Percentiles rank a stretch among this genome's conserved stretches.
Conservation (phyloP, 768 basidiomycete species). For the Dendrothele bispora region DNA sequence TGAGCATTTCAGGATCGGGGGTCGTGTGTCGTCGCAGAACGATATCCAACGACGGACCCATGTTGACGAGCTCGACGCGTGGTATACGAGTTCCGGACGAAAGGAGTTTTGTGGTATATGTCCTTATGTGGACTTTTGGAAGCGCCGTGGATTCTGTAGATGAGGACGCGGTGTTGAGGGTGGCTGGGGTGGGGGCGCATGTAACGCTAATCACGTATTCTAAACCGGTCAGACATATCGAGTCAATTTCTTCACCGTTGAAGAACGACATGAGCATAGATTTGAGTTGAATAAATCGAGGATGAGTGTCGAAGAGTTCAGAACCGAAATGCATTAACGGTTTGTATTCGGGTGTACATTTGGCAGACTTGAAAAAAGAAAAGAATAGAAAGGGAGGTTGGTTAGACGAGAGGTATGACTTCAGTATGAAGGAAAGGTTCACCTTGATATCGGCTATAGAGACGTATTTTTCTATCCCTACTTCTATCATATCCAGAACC, state of each 20-base stretch:
- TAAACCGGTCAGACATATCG: constrained; percentile 79
- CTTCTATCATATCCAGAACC: constrained; percentile 93
- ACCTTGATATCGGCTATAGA: constrained; percentile 87
- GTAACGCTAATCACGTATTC: constrained; percentile 88
- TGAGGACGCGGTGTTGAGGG: constrained; percentile 44
- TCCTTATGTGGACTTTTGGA: constrained; percentile 86
- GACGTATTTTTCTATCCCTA: constrained; percentile 81
- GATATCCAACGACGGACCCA: constrained; percentile 92
- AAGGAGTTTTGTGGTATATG: constrained; percentile 75
- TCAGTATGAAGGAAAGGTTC: no score
- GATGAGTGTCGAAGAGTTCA: constrained; percentile 92
- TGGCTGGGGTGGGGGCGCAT: constrained; percentile 61
- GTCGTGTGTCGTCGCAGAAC: constrained; percentile 69
- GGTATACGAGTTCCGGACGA: constrained; percentile 81
- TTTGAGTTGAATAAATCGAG: constrained; percentile 89
- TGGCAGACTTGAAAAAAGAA: constrained; percentile 63
- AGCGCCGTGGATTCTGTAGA: constrained; percentile 42
- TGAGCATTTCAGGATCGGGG: constrained; percentile 78
- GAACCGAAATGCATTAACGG: constrained; percentile 96
- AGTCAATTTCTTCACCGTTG: constrained; percentile 83
- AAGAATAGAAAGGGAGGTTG: not conserved
- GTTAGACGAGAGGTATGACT: no score
- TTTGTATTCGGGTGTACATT: constrained; percentile 86
- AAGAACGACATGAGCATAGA: constrained; percentile 90
- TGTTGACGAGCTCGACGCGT: constrained; percentile 76